These are phyloP conservation scores for Amylocarpus encephaloides DNA, from an alignment of 2,329 filamentous ascomycete genomes.

Conservation along the genomic window DNA sequence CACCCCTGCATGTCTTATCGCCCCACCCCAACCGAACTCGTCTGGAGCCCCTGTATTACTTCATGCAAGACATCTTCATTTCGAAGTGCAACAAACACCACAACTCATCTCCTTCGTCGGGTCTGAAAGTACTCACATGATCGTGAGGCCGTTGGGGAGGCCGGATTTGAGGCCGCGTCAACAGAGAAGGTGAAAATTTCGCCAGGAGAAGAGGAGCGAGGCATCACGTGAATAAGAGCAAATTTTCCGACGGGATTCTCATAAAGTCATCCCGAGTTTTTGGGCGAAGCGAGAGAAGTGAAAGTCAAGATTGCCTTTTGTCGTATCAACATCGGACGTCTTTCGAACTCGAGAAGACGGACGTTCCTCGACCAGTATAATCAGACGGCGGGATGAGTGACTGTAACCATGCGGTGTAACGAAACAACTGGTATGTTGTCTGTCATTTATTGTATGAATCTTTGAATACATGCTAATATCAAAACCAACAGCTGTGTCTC, in stretches of 20 bases:
- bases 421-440: not conserved
- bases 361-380: no score
- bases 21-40: not conserved
- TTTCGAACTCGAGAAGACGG: no score
- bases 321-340: no score
- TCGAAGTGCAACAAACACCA: constrained; percentile 11
- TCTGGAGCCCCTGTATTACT: not conserved
- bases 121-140: constrained; percentile 5
- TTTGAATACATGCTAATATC: not conserved
- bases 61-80: constrained; percentile 3
- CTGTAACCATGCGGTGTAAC: not conserved
- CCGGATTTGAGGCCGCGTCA: not conserved
- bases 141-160: not conserved
- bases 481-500: constrained; percentile 50
- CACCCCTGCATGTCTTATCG: not conserved
- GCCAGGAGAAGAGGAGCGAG: no score
- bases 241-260: no score
- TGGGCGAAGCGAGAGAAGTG: no score
- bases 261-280: no score
- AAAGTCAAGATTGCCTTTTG: no score
- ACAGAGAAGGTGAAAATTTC: not conserved
- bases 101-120: not conserved
- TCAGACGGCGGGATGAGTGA: no score
- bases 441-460: no score
- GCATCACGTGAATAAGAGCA: no score